Evolutionary conservation across 2,329 filamentous ascomycete genomes (phyloP).

Genomic region (Neofusicoccum umdonicola): DNA sequence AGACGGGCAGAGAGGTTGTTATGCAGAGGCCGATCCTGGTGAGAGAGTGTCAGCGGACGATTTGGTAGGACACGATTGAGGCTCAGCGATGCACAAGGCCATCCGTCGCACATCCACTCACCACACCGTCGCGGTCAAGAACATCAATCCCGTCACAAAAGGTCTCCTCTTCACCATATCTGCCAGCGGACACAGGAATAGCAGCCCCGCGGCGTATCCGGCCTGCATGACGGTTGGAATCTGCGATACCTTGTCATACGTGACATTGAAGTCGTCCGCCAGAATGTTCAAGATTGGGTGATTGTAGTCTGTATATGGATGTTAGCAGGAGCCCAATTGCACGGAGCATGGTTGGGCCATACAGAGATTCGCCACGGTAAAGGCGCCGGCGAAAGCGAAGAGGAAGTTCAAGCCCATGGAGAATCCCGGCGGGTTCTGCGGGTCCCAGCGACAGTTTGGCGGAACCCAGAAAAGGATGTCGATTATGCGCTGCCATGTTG

Average conservation of each 20-base stretch:
- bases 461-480: constrained; percentile 54
- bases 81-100: background rate
- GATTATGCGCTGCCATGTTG: background rate
- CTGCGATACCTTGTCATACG: constrained; percentile 63
- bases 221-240: constrained; percentile 77
- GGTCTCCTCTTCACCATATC: constrained; percentile 66
- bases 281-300: constrained; percentile 77
- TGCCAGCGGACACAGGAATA: constrained; percentile 74
- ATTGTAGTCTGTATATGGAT: constrained; percentile 57
- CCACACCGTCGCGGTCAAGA: constrained; percentile 66
- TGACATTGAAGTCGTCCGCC: constrained; percentile 67
- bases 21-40: constrained; percentile 69
- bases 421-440: constrained; percentile 64
- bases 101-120: constrained; percentile 29
- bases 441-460: constrained; percentile 65
- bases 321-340: background rate
- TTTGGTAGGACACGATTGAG: too few species aligned
- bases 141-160: constrained; percentile 66
- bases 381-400: constrained; percentile 64
- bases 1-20: constrained; percentile 62
- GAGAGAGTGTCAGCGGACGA: background rate
- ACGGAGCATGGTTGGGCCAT: background rate
- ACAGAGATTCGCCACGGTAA: constrained; percentile 74
- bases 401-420: constrained; percentile 67
- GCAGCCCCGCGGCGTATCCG: constrained; percentile 70